Percentiles rank a stretch among this genome's conserved stretches.
These are phyloP conservation scores for Ambrosiella cleistominuta DNA, from an alignment of 2,329 filamentous ascomycete genomes.

Conservation along the genomic window DNA sequence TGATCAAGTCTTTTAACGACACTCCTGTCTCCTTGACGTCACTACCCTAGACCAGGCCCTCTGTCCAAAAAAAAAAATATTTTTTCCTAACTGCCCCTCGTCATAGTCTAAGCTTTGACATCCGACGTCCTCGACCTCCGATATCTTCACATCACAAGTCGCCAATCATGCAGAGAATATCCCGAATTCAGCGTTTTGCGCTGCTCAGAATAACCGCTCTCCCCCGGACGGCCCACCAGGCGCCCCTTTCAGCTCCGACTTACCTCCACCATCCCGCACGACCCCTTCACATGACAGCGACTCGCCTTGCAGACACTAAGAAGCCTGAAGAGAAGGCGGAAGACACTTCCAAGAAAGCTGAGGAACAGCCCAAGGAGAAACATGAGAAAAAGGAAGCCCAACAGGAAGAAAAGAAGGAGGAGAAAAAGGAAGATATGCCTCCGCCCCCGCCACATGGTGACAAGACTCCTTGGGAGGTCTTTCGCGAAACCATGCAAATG, in stretches of 20 bases:
- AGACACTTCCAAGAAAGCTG: constrained; percentile 18
- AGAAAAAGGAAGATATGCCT: constrained; percentile 48
- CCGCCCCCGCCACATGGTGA: constrained; percentile 93
- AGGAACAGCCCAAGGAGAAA: constrained; percentile 20
- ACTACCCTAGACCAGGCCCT: neutral
- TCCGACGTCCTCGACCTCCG: neutral
- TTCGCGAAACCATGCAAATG: constrained; percentile 82
- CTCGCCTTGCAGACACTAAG: neutral
- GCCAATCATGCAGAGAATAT: constrained; percentile 10
- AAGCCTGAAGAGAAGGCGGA: constrained; percentile 3
- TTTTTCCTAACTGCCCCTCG: neutral
- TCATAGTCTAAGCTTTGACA: neutral
- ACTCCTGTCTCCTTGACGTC: neutral
- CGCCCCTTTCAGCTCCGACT: constrained; percentile 24
- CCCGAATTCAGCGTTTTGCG: neutral
- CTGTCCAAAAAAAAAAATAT: constrained; percentile 4
- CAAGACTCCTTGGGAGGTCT: constrained; percentile 98
- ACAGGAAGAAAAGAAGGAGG: constrained; percentile 24
- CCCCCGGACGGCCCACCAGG: constrained; percentile 27
- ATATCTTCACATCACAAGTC: neutral
- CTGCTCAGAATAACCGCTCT: constrained; percentile 6
- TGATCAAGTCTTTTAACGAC: neutral
- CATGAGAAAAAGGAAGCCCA: constrained; percentile 21
- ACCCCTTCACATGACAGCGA: constrained; percentile 16
- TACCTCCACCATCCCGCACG: constrained; percentile 22